Evolutionary conservation across 2,329 filamentous ascomycete genomes (phyloP).

Genomic region (Cercospora berteroae): DNA sequence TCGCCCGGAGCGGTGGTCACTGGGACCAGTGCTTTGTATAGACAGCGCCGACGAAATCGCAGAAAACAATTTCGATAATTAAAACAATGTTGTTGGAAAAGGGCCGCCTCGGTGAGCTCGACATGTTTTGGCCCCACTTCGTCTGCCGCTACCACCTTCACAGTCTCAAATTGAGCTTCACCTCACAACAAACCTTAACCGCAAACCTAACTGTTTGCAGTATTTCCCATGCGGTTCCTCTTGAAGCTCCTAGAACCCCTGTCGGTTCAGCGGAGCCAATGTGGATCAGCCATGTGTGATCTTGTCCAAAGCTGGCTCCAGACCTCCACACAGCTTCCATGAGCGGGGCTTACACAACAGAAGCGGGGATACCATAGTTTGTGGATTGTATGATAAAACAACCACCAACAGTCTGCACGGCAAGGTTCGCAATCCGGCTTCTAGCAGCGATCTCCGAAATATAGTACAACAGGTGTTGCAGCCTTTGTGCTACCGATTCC

Average conservation of each 20-base stretch:
- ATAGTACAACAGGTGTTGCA: neutral
- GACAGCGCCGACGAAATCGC: neutral
- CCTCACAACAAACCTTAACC: neutral
- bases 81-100: neutral
- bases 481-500: neutral
- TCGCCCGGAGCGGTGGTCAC: conserved; percentile 67
- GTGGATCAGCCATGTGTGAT: neutral
- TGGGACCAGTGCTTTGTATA: conserved; percentile 63
- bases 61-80: neutral
- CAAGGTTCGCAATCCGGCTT: neutral
- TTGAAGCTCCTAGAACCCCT: neutral
- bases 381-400: neutral
- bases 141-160: neutral
- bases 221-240: neutral
- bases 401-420: neutral
- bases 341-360: conserved; percentile 5
- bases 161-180: neutral
- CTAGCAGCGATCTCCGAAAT: neutral
- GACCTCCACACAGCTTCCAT: neutral
- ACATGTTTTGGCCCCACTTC: neutral
- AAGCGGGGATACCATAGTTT: conserved; percentile 5
- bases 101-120: neutral
- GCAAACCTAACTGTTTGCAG: neutral
- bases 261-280: conserved; percentile 4
- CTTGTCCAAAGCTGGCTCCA: neutral